Base-by-base conservation (phyloP, 257 asterid species). In the Primulina eburnea region DNA sequence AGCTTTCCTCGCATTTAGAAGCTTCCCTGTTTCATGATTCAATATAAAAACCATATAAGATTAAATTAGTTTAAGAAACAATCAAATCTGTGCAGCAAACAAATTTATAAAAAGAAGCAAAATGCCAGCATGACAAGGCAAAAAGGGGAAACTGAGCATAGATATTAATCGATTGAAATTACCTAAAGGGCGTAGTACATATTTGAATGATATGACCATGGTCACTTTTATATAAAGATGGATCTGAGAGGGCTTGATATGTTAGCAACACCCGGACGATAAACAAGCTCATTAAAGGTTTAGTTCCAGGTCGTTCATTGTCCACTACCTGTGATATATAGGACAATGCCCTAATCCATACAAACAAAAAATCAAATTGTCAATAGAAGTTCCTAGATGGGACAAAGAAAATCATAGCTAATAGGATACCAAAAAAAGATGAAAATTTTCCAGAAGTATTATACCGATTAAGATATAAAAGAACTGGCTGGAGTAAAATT, bases 131-230 rank as follows among this genome's bases (percentile, higher is more conserved):
- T 40, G 52, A 10, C 30, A 9, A 59, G 58, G 61, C 60, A 73
- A 58, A 28, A 43, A 60, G 21, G 26, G 38, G 62, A 29, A 60
- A n/a, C 43, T 40, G 72, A 43, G 55, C 60, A 65, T 63, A 62
- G 50, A 32, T 40, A 64, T 55, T 70, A 59, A 57, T 71, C 35
- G 65, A 60, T 53, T 35, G 35, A 47, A 47, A 29, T 78, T 87
- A 94, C 99, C 99, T 94, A 82, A 89, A 94, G 58, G 99, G 99
- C 67, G 88, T 80, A 68, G 92, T 83, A 78, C 99, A 94, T 73
- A 94, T 82, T 81, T 91, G 92, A 81, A 89, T 75, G 61, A 94
- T 88, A 56, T 73, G 87, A 26, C 84, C 77, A 78, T 94, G 97
- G 79, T 94, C 99, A 73, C 87, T 86, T 81, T 82, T 84, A 83